Percentiles rank a stretch among this genome's conserved stretches.
phyloP scores from a whole-genome alignment of 1,284 basidiomycete species.

The Trichosporon sp. region DNA sequence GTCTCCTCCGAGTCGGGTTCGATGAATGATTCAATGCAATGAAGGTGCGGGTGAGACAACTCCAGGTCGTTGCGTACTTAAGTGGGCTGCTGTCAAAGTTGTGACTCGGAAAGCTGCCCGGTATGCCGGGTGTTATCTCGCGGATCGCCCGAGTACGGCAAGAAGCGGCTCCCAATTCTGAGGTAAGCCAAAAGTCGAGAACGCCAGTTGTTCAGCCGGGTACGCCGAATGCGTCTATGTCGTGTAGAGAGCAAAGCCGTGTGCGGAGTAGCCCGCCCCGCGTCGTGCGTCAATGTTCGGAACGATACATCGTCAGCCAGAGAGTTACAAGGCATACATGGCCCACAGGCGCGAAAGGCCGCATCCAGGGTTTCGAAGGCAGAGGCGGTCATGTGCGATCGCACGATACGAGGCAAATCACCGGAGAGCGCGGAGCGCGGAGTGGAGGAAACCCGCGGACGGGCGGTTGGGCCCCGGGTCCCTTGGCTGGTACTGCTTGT shows the following conservation, averaged over 20 bases:
- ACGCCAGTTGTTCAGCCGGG: no score
- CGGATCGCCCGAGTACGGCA: no score
- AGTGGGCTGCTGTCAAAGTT: no score
- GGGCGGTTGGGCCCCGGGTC: not conserved
- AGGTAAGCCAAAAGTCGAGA: no score
- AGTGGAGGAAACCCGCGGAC: not conserved
- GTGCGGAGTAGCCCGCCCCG: not conserved
- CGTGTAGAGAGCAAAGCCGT: not conserved
- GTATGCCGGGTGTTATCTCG: no score
- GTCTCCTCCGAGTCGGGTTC: no score
- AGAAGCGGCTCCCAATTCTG: no score
- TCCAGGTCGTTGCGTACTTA: no score
- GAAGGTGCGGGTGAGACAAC: no score
- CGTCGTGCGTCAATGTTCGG: not conserved
- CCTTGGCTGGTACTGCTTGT: not conserved
- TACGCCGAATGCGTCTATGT: not conserved
- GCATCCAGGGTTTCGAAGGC: not conserved
- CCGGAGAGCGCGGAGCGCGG: no score
- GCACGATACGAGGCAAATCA: not conserved
- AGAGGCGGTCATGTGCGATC: not conserved
- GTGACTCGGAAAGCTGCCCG: no score
- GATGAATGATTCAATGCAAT: no score
- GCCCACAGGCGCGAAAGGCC: not conserved
- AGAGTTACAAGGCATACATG: not conserved
- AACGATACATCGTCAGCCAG: not conserved